Conservation (phyloP, 345 rosid genomes). For the Brassica rapa region DNA sequence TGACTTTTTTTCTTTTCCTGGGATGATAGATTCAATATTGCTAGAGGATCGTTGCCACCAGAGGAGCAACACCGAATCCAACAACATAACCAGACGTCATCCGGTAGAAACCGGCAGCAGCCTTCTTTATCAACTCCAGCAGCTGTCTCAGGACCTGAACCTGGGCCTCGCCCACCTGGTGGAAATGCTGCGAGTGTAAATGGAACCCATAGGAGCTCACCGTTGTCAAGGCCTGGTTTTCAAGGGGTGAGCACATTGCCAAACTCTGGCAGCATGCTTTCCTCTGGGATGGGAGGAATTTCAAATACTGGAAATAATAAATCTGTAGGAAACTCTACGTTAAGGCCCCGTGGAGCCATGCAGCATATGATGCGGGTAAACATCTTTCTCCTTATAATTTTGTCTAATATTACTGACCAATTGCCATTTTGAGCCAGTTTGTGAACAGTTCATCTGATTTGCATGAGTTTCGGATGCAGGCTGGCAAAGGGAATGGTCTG, state of each 20-base stretch:
- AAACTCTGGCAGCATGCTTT: slow-evolving; percentile 62
- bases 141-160: slow-evolving; percentile 64
- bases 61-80: slow-evolving; percentile 81
- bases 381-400: slow-evolving; percentile 9
- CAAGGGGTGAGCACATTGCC: slow-evolving; percentile 67
- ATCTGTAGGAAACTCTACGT: slow-evolving; percentile 63
- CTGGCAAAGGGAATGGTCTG: slow-evolving; percentile 57
- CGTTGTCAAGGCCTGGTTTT: slow-evolving; percentile 70
- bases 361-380: slow-evolving; percentile 70
- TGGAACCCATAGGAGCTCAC: slow-evolving; percentile 65
- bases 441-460: slow-evolving; percentile 21
- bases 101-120: slow-evolving; percentile 70
- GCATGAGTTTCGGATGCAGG: slow-evolving; percentile 71
- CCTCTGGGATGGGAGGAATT: slow-evolving; percentile 63
- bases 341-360: slow-evolving; percentile 69
- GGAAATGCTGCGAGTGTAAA: slow-evolving; percentile 63
- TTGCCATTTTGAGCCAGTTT: slow-evolving; percentile 7
- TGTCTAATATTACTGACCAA: not conserved
- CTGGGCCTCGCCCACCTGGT: slow-evolving; percentile 57
- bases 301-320: slow-evolving; percentile 61
- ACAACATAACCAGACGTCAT: slow-evolving; percentile 61
- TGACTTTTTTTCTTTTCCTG: slow-evolving; percentile 29
- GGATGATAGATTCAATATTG: slow-evolving; percentile 67
- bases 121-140: slow-evolving; percentile 65
- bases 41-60: slow-evolving; percentile 63